phyloP scores from a whole-genome alignment of 1,139 yeast genomes.

The Meyerozyma athensensis region DNA sequence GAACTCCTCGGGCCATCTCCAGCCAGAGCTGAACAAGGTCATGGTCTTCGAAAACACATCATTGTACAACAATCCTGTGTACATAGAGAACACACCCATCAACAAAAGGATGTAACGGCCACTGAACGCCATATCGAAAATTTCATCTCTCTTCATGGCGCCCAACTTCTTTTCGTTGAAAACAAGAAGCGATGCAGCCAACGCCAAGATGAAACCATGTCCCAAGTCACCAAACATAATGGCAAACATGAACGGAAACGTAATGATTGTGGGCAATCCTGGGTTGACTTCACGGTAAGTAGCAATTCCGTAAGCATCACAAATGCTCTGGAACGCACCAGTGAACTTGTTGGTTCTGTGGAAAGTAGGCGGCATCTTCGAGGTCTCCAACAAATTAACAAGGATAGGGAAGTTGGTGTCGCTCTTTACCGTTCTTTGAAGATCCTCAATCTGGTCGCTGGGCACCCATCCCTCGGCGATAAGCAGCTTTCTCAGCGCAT shows the following conservation, averaged over 20 bases:
- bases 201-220: slow-evolving; percentile 63
- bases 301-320: slow-evolving; percentile 79
- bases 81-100: slow-evolving; percentile 77
- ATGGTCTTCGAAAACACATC: slow-evolving; percentile 76
- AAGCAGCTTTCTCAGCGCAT: slow-evolving; percentile 57
- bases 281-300: slow-evolving; percentile 76
- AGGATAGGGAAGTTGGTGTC: slow-evolving; percentile 54
- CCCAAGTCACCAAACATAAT: slow-evolving; percentile 87
- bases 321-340: slow-evolving; percentile 68
- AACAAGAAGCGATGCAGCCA: slow-evolving; percentile 58
- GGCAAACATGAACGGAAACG: slow-evolving; percentile 85
- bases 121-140: slow-evolving; percentile 74
- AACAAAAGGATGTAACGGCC: slow-evolving; percentile 70
- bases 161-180: slow-evolving; percentile 55
- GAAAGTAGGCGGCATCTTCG: slow-evolving; percentile 72
- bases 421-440: slow-evolving; percentile 30
- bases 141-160: slow-evolving; percentile 66
- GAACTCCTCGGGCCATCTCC: slow-evolving; percentile 61
- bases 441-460: slow-evolving; percentile 44
- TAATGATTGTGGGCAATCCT: slow-evolving; percentile 72
- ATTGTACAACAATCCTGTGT: slow-evolving; percentile 72
- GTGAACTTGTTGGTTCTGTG: slow-evolving; percentile 76
- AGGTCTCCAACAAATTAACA: slow-evolving; percentile 58
- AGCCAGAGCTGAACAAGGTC: slow-evolving; percentile 66
- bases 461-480: slow-evolving; percentile 85